phyloP scores from a whole-genome alignment of 2,329 filamentous ascomycete genomes.

The Sordariomycetes sp. region DNA sequence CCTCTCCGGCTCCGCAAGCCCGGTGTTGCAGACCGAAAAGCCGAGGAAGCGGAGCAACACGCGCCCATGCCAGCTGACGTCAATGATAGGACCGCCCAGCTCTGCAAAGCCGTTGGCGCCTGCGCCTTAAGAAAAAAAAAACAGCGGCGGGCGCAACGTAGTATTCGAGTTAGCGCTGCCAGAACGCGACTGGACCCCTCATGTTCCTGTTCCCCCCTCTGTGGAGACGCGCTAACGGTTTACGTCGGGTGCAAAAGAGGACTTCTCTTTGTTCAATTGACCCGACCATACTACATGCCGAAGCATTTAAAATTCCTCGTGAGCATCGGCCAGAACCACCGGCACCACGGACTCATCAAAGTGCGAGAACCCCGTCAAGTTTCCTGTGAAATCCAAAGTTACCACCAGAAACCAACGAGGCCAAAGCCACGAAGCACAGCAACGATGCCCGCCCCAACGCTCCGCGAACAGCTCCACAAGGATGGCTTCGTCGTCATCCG shows the following conservation, averaged over 20 bases:
- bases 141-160: not conserved
- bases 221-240: too few relatives aligned
- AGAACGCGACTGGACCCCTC: not conserved
- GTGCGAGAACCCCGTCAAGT: not conserved
- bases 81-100: too few relatives aligned
- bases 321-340: too few relatives aligned
- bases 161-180: not conserved
- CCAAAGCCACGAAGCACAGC: not conserved
- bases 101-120: too few relatives aligned
- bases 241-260: not conserved
- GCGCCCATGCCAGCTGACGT: too few relatives aligned
- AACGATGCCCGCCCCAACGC: not conserved
- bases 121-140: not conserved
- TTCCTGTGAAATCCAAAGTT: not conserved
- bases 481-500: constrained; percentile 71
- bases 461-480: constrained; percentile 40
- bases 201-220: not conserved
- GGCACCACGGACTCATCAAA: too few relatives aligned
- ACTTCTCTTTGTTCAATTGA: too few relatives aligned
- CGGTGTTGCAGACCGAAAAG: too few relatives aligned
- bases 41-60: too few relatives aligned
- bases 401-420: not conserved
- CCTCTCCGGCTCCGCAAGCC: too few relatives aligned
- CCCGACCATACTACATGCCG: too few relatives aligned
- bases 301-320: too few relatives aligned